Base-by-base conservation (phyloP, 2,329 filamentous ascomycete species). In the Botrytis paeoniae region DNA sequence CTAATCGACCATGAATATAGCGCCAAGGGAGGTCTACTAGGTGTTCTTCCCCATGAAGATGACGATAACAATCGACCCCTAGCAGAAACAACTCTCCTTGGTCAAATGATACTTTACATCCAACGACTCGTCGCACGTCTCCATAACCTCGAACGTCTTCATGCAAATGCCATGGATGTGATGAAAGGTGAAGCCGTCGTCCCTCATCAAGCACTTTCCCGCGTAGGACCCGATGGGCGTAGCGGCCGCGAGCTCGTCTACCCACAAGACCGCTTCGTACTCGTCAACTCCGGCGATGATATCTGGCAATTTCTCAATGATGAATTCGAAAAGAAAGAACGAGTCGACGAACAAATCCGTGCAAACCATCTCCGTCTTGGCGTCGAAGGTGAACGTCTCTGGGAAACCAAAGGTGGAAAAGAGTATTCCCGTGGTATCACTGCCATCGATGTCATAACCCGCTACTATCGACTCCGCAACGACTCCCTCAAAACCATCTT, bases 1-100 rank as follows among this genome's bases (percentile, higher is more conserved):
- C 82, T 86, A 3, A 84, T 90, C 10, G 88, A 90, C 75, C 87
- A 89, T 77, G 88, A 89, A 78, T 88, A 86, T 76, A 83, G 84
- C 61, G 82, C 84, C 39, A 85, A 86, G 51, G 88, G 88, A 25
- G 88, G 88, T 3, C 80, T 90, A 29, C 81, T 90, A 60, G 84
- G 85, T 29, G 81, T 89, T 12, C 83, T 90, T 1, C 88, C 88
- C 0, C 81, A 82, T 3, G 81, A 83, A 25, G 78, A 79, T 4
- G 80, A 81, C 9, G 76, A 77, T 25, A 79, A 81, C 20, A 81
- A 85, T 68, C 80, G 84, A 41, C 77, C 80, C 35, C 81, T 82
- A 32, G 86, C 85, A 29, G 85, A 86, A 75, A 85, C 85, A 73
- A 86, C 85, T 10, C 80, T 90, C 29, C 80, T 90, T 5, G 88